These are phyloP conservation scores for Mycena maculata DNA, from an alignment of 768 basidiomycete genomes.

Conservation along the genomic window DNA sequence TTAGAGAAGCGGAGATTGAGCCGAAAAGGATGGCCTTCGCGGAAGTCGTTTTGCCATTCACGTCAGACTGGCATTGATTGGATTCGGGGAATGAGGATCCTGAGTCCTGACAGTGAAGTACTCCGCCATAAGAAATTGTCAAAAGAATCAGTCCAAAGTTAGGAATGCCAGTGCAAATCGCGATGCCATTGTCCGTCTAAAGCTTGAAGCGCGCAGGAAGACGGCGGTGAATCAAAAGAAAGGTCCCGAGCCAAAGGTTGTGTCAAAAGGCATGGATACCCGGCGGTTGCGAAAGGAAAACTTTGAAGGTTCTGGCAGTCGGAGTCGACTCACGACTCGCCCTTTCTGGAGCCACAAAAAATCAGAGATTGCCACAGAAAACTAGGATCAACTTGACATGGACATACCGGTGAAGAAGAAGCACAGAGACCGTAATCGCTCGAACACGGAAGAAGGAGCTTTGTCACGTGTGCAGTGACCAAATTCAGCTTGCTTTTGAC, in stretches of 20 bases:
- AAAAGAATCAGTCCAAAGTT: too few species aligned
- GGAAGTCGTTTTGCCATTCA: neutral
- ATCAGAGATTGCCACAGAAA: too few species aligned
- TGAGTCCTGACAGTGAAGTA: neutral
- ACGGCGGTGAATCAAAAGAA: neutral
- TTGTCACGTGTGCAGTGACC: neutral
- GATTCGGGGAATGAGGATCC: neutral
- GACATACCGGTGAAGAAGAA: neutral
- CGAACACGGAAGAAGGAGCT: neutral
- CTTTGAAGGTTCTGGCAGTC: neutral
- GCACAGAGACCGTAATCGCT: neutral
- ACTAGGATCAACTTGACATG: neutral
- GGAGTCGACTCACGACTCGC: neutral
- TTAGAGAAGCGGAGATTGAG: neutral
- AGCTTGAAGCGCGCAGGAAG: neutral
- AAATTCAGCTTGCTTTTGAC: neutral
- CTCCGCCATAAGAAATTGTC: neutral
- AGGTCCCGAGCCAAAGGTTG: slow-evolving; percentile 4
- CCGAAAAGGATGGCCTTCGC: neutral
- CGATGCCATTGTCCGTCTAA: too few species aligned
- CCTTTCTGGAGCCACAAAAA: too few species aligned
- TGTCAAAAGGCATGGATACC: slow-evolving; percentile 17
- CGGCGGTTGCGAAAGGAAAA: neutral
- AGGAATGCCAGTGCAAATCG: too few species aligned
- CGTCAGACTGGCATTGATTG: neutral